These are phyloP conservation scores for Silene conica DNA, from an alignment of 148 eudicot genomes.

Conservation along the genomic window DNA sequence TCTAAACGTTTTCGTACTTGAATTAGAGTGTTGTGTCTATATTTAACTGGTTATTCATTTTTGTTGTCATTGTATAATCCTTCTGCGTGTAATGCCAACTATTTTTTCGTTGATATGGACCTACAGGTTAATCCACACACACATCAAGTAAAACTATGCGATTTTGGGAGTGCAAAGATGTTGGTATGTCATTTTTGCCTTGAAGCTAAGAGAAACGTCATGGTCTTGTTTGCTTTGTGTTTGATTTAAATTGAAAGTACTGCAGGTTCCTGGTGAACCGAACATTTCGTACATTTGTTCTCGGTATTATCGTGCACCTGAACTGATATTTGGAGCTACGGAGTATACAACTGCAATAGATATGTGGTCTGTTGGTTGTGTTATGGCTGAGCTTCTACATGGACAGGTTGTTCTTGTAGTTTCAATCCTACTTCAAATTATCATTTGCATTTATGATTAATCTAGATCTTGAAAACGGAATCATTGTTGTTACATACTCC, in stretches of 20 bases:
- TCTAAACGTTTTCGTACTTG: slow-evolving; percentile 3
- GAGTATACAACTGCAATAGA: slow-evolving; percentile 90
- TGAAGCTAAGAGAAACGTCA: not conserved
- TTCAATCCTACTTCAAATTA: not conserved
- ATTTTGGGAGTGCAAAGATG: slow-evolving; percentile 96
- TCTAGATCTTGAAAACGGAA: no score
- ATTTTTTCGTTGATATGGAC: slow-evolving; percentile 7
- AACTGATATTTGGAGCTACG: slow-evolving; percentile 86
- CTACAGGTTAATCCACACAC: slow-evolving; percentile 86
- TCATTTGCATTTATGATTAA: not conserved
- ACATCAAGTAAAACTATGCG: slow-evolving; percentile 85
- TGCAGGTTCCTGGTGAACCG: slow-evolving; percentile 85
- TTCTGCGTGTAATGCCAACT: not conserved
- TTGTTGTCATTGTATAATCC: not conserved
- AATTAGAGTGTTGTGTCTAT: not conserved
- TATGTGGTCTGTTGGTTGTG: slow-evolving; percentile 95
- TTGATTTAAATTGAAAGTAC: slow-evolving; percentile 12
- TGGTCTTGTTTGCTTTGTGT: slow-evolving; percentile 11
- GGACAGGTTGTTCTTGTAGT: slow-evolving; percentile 48
- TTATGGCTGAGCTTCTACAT: slow-evolving; percentile 76
- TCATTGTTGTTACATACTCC: no score
- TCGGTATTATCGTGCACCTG: slow-evolving; percentile 88
- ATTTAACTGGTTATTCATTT: not conserved
- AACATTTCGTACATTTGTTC: slow-evolving; percentile 90
- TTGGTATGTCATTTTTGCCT: slow-evolving; percentile 51